A percentile compares a stretch with the other conserved stretches of the same genome.
phyloP scores from a whole-genome alignment of 73 alveolate species.

The Paramecium tetraurelia region DNA sequence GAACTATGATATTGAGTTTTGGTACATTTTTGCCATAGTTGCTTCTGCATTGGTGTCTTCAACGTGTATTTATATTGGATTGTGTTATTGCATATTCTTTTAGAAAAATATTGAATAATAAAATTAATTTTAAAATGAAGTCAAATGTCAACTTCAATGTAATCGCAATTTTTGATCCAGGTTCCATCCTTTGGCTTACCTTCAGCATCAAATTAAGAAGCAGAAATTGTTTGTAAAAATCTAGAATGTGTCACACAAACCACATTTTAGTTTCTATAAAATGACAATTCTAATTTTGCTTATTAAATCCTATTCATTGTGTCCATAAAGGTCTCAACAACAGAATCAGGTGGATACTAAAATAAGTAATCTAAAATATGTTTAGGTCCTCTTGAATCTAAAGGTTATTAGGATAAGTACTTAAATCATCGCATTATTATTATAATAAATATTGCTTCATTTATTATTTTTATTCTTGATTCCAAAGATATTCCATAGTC shows the following conservation, averaged over 20 bases:
- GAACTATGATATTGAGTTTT: neutral
- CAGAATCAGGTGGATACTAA: neutral
- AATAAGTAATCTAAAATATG: neutral
- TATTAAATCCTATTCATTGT: neutral
- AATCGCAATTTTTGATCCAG: conserved; percentile 20
- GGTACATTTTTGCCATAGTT: conserved; percentile 48
- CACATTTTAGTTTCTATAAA: conserved; percentile 1
- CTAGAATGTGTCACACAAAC: conserved; percentile 35
- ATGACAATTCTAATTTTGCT: neutral
- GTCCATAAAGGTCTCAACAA: conserved; percentile 9
- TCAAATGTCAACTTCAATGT: neutral
- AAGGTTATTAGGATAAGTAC: neutral
- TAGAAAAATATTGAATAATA: neutral
- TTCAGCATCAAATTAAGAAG: conserved; percentile 13
- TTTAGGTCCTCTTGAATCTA: conserved; percentile 19
- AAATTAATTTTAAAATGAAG: neutral
- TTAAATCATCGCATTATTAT: neutral
- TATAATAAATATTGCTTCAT: neutral
- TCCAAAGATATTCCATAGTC: conserved; percentile 33
- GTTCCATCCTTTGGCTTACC: conserved; percentile 23
- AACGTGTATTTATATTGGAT: conserved; percentile 30
- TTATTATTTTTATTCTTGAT: neutral
- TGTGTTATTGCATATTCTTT: neutral
- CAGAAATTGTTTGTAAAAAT: neutral
- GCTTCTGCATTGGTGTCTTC: conserved; percentile 66